Percentiles rank a stretch among this genome's conserved stretches.
Evolutionary conservation across 129 eudicot genomes (phyloP).

Genomic region (Saposhnikovia divaricata): DNA sequence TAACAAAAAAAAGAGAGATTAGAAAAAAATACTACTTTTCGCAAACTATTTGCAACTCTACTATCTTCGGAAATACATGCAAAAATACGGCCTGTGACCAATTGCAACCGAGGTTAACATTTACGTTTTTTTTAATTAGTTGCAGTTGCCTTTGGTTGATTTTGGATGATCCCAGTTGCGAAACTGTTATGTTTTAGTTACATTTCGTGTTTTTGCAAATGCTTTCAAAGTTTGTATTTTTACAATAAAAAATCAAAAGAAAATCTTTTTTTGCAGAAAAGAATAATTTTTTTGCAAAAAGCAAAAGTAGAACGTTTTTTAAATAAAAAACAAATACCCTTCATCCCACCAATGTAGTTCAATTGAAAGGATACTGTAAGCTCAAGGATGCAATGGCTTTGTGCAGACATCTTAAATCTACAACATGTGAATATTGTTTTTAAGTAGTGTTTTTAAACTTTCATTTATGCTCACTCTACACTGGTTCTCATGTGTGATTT

Average conservation of each 20-base stretch:
- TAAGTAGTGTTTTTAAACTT: background rate
- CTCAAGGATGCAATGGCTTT: background rate
- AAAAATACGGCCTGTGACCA: background rate
- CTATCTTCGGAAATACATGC: background rate
- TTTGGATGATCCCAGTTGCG: background rate
- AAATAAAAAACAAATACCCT: background rate
- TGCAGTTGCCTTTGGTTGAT: background rate
- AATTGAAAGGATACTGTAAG: background rate
- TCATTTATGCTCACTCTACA: background rate
- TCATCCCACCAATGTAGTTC: background rate
- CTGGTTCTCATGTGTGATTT: conserved; percentile 15
- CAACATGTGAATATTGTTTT: background rate
- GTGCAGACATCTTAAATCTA: background rate
- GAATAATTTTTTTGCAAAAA: background rate
- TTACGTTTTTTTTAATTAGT: background rate
- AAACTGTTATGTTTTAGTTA: background rate
- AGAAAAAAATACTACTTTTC: background rate
- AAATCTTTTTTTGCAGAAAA: background rate
- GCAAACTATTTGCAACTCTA: no score
- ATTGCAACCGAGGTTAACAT: background rate
- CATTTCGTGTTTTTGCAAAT: background rate
- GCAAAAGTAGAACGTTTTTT: background rate
- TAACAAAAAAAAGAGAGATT: background rate
- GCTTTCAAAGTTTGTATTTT: background rate
- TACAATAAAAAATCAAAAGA: background rate